phyloP scores from a whole-genome alignment of 345 rosid species.

The Sisymbrium altissimum region DNA sequence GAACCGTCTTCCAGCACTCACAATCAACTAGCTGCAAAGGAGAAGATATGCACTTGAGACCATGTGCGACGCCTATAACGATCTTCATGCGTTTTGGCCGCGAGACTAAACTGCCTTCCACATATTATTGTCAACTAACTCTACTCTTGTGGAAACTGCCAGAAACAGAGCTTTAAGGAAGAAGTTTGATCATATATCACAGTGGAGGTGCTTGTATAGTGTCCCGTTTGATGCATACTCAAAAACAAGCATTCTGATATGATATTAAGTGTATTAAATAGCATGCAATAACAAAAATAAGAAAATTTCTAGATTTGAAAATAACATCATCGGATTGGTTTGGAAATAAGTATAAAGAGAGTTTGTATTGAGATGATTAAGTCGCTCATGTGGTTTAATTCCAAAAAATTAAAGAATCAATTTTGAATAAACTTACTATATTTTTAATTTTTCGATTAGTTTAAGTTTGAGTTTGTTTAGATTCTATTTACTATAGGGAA shows the following conservation, averaged over 20 bases:
- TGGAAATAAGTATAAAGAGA: too few relatives aligned
- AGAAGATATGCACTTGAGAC: slow-evolving; percentile 51
- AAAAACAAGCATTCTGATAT: slow-evolving; percentile 96
- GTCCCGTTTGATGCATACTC: slow-evolving; percentile 98
- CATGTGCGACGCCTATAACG: slow-evolving; percentile 66
- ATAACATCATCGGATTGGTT: too few relatives aligned
- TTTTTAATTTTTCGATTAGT: too few relatives aligned
- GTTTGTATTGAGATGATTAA: too few relatives aligned
- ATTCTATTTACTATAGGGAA: too few relatives aligned
- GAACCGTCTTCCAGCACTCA: slow-evolving; percentile 88
- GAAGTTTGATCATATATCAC: slow-evolving; percentile 47
- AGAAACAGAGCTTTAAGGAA: neutral
- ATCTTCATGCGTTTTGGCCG: slow-evolving; percentile 97
- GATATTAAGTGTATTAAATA: too few relatives aligned
- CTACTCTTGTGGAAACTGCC: neutral
- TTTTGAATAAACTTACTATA: too few relatives aligned
- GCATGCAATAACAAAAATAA: too few relatives aligned
- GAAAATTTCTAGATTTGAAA: too few relatives aligned
- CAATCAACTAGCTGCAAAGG: slow-evolving; percentile 81
- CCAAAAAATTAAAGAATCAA: too few relatives aligned
- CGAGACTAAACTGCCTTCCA: slow-evolving; percentile 70
- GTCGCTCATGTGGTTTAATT: too few relatives aligned
- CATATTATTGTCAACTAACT: neutral
- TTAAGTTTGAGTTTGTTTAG: too few relatives aligned
- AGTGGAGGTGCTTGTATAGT: slow-evolving; percentile 89